phyloP scores from a whole-genome alignment of 352 stramenopile species.

The Blastocystis sp. region DNA sequence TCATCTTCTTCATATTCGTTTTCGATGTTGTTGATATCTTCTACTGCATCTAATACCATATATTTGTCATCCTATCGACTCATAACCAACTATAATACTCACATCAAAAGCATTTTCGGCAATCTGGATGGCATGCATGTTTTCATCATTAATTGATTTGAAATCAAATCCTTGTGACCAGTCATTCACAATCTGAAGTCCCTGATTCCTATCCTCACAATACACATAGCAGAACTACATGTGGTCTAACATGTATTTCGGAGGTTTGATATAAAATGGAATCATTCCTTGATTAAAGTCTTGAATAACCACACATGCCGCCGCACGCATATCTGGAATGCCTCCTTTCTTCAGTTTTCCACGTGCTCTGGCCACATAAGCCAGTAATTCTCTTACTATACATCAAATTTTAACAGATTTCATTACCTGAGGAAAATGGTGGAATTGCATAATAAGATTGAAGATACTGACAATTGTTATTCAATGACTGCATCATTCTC shows the following conservation, averaged over 20 bases:
- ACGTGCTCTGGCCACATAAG: slow-evolving; percentile 79
- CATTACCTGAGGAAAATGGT: slow-evolving; percentile 77
- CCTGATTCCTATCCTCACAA: slow-evolving; percentile 4
- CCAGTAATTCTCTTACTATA: slow-evolving; percentile 84
- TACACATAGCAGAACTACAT: neutral
- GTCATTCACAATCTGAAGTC: slow-evolving; percentile 9
- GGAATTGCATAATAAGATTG: slow-evolving; percentile 87
- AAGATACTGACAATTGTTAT: slow-evolving; percentile 81
- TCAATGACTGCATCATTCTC: slow-evolving; percentile 75
- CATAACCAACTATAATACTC: neutral
- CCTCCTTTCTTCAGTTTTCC: slow-evolving; percentile 90
- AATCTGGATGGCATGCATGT: neutral
- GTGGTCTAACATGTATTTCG: slow-evolving; percentile 56
- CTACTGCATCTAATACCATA: slow-evolving; percentile 42
- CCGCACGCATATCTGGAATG: slow-evolving; percentile 84
- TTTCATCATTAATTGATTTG: slow-evolving; percentile 31
- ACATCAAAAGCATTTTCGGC: neutral
- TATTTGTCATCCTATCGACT: slow-evolving; percentile 61
- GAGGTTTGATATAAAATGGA: slow-evolving; percentile 77
- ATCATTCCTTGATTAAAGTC: slow-evolving; percentile 84
- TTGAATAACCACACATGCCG: slow-evolving; percentile 79
- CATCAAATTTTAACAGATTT: slow-evolving; percentile 64
- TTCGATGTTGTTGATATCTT: too few species aligned
- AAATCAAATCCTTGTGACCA: slow-evolving; percentile 59
- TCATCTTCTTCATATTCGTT: slow-evolving; percentile 4